These are phyloP conservation scores for Phoma sp. DNA, from an alignment of 2,329 filamentous ascomycete genomes.

Conservation along the genomic window DNA sequence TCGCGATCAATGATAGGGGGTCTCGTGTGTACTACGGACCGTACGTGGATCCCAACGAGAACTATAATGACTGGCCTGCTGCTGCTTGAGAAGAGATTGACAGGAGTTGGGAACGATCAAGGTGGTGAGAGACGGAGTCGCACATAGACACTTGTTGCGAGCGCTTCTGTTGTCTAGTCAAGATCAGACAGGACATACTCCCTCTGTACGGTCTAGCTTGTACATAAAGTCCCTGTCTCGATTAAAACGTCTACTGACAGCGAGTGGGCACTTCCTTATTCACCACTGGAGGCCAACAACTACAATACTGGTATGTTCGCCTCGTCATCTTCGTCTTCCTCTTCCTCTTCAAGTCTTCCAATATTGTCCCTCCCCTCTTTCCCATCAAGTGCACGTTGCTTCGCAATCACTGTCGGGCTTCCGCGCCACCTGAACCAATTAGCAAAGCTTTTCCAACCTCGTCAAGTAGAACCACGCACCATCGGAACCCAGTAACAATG, in stretches of 20 bases:
- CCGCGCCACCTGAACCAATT: slow-evolving; percentile 1
- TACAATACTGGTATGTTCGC: slow-evolving; percentile 1
- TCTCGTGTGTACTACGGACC: slow-evolving; percentile 33
- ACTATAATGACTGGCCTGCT: slow-evolving; percentile 29
- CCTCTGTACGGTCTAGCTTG: no score
- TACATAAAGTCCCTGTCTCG: no score
- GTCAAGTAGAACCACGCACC: background rate
- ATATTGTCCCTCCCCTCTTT: background rate
- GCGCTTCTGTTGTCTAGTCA: no score
- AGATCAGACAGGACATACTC: no score
- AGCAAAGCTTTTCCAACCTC: background rate
- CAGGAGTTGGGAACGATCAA: no score
- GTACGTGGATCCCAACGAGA: slow-evolving; percentile 24
- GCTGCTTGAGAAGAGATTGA: background rate
- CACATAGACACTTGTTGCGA: no score
- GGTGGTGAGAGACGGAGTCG: no score
- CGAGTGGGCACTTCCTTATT: no score
- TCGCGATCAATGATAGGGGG: slow-evolving; percentile 29
- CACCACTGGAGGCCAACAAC: no score
- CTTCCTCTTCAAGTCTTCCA: background rate
- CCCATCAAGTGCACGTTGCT: background rate
- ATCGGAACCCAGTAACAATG: background rate
- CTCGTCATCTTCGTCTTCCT: slow-evolving; percentile 9
- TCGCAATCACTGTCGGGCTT: no score
- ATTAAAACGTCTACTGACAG: no score